These are phyloP conservation scores for Pythium sukuiense DNA, from an alignment of 352 stramenopile species.

Conservation along the genomic window DNA sequence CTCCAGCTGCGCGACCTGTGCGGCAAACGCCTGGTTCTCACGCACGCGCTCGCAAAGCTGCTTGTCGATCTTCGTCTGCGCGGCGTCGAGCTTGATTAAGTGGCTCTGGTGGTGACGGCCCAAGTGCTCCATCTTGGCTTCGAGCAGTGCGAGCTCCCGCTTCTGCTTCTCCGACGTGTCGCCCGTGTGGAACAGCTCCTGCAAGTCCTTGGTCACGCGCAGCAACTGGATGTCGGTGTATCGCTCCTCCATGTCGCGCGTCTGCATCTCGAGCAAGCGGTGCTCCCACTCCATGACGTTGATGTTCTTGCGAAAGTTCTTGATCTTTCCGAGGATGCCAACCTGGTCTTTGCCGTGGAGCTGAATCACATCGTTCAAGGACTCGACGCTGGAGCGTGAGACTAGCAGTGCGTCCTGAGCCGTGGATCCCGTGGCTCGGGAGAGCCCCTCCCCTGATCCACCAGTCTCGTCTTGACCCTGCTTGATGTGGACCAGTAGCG, in stretches of 20 bases:
- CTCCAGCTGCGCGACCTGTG: constrained; percentile 76
- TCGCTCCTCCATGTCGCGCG: constrained; percentile 86
- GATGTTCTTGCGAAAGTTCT: constrained; percentile 94
- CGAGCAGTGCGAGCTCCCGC: constrained; percentile 64
- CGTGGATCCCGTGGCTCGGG: constrained; percentile 5
- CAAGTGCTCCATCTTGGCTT: constrained; percentile 72
- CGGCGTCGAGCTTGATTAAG: constrained; percentile 64
- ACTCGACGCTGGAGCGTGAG: constrained; percentile 72
- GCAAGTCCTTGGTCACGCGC: constrained; percentile 91
- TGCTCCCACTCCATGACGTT: constrained; percentile 95
- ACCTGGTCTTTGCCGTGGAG: constrained; percentile 88
- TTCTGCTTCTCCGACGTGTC: constrained; percentile 80
- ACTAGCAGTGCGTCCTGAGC: constrained; percentile 68
- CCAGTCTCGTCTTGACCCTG: constrained; percentile 91
- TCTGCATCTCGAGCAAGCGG: constrained; percentile 74
- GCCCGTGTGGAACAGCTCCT: constrained; percentile 88
- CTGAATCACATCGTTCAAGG: constrained; percentile 86
- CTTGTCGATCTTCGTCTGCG: constrained; percentile 43
- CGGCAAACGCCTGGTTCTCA: constrained; percentile 82
- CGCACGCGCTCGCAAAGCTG: constrained; percentile 67
- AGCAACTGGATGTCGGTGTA: constrained; percentile 94
- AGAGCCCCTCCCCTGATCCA: constrained; percentile 49
- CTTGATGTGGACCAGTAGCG: constrained; percentile 87
- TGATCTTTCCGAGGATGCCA: constrained; percentile 82
- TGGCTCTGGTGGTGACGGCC: constrained; percentile 60